Percentiles rank a stretch among this genome's conserved stretches.
Evolutionary conservation across 169 alveolate genomes (phyloP).

Genomic region (Plasmodium gonderi): DNA sequence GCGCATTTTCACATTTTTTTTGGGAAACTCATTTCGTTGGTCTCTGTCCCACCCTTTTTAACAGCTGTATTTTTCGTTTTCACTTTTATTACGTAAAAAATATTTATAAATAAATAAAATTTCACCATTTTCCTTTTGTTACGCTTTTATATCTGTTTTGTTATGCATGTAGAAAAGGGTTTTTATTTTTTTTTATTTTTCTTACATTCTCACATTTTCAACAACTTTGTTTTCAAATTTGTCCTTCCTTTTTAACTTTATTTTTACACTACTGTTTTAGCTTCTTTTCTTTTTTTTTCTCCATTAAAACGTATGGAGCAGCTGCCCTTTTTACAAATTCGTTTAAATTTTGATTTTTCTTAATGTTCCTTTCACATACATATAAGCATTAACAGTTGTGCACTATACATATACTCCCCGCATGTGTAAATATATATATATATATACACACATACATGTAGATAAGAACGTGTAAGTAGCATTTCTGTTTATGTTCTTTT

Average conservation of each 20-base stretch:
- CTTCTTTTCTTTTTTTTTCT: neutral
- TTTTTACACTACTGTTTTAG: neutral
- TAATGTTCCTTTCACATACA: neutral
- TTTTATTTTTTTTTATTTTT: neutral
- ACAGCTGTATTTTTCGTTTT: conserved; percentile 5
- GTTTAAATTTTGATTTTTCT: too few relatives aligned
- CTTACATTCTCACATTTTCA: neutral
- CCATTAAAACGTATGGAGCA: too few relatives aligned
- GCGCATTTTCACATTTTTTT: too few relatives aligned
- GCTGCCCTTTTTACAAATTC: too few relatives aligned
- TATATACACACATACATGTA: too few relatives aligned
- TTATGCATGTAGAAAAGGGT: neutral
- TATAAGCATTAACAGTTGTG: neutral
- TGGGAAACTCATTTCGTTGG: neutral
- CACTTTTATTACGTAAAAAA: neutral
- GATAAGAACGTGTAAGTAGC: neutral
- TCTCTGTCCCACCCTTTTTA: neutral
- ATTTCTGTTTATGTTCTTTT: neutral
- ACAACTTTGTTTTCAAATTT: conserved; percentile 2
- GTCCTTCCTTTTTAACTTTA: neutral
- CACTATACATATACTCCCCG: neutral
- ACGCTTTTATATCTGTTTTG: too few relatives aligned
- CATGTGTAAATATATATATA: too few relatives aligned
- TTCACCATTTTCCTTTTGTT: neutral
- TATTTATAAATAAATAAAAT: neutral